Evolutionary conservation across 495 filamentous ascomycete genomes (phyloP), one percentile per base, ranked within the genome.

Genomic region (Aspergillus cristatus): DNA sequence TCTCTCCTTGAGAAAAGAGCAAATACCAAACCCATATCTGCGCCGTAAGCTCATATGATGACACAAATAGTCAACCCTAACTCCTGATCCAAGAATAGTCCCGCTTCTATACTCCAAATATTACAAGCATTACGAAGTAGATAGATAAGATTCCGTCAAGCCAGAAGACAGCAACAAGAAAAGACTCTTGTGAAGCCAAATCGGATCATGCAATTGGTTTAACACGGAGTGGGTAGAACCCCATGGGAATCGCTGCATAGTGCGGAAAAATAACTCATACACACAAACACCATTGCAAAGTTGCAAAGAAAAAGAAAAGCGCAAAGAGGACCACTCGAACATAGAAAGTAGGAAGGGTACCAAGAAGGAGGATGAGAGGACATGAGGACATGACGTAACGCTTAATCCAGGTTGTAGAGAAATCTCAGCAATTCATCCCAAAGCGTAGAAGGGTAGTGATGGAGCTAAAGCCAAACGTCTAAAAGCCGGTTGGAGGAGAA

Each of bases 401-500:
- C 34, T 41, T 41, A 40, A 24, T 8, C 20, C 20, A 24, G 8
- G 20, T 32, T 34, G 25, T 33, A 43, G 39, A 22, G 37, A 34
- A 30, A 36, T 32, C 28, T 31, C 24, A 32, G 18, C 16, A 37
- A 31, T 28, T 35, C 35, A 34, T 38, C 41, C 41, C 38, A 45
- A 42, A 45, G 22, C 26, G 32, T 14, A 26, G 26, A 33, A 35
- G 14, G 18, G 12, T 2, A 11, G 28, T 29, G n/a, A n/a, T n/a
- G 7, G 30, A 30, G 11, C 12, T 3, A 30, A 11, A 30, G 28
- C 12, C 12, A 18, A 45, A 49, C 45, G 41, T 54, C 44, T 58
- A 68, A 38, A 67, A 53, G 32, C 62, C 55, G 34, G 59, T 53
- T 18, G 55, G 50, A 34, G 65, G 60, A 31, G 65, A 65, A 43